Base-by-base conservation (phyloP, 345 rosid species). In the Clausena lansium region DNA sequence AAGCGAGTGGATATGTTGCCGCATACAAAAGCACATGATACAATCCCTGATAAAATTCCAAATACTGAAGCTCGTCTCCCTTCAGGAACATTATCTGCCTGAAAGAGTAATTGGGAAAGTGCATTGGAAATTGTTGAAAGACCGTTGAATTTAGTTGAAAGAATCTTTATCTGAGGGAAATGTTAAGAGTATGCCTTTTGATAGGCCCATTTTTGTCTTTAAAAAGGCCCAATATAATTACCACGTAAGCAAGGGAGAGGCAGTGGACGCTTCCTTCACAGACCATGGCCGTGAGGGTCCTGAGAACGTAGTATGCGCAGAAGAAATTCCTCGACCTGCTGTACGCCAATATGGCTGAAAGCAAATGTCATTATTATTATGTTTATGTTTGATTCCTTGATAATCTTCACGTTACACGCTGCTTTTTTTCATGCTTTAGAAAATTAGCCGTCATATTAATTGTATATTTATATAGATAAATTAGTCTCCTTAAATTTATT, bases 161-260 rank as follows among this genome's bases (percentile, higher is more conserved):
- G 1, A 58, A 72, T 7, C 24, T 6, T 20, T 38, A 9, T 1
- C 22, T n/a, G 25, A 39, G 58, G 67, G 67, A 9, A 7, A 35
- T 9, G 38, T 10, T 11, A 28, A 35, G 20, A 3, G 50, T 36
- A 15, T 9, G 47, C 41, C 67, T 15, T 17, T 7, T 5, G 22
- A 30, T 15, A 32, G 67, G 41, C n/a, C 45, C 45, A 33, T 32
- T 13, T 30, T 61, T 0, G n/a, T 1, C 2, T 63, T 15, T 0
- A 0, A 6, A 63, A 6, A 20, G 22, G 68, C 1, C 45, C 69
- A 27, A 15, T 14, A 9, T 52, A 7, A 8, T 76, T 91, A 95
- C 98, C 93, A 91, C 94, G 15, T 91, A 95, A 79, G 98, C 98
- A 22, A 93, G 94, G 69, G 98, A 83, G 15, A 95, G 95, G 81